Base-by-base conservation (phyloP, 768 basidiomycete genomes). In the Gymnopilus junonius region DNA sequence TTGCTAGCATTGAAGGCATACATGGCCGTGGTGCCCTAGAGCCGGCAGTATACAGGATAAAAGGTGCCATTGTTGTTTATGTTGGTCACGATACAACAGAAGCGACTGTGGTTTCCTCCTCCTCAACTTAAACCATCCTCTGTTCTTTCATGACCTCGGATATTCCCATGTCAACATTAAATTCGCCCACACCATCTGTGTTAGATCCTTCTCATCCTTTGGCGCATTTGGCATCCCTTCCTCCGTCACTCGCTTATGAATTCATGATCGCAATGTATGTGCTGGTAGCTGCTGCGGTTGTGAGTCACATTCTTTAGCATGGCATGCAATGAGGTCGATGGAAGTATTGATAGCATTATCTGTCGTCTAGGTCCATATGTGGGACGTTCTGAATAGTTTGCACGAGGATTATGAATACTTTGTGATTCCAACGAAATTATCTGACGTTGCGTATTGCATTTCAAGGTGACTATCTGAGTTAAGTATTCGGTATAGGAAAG, bases 351-450 rank as follows among this genome's bases (percentile, higher is more conserved):
- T 12, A 27, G 7, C 46, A 27, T 29, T 37, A 35, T 32, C 15
- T 14, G n/a, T 25, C 29, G 4, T 27, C 15, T 32, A 59, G 58
- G 35, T 59, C 14, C 53, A 55, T 25, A 31, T 50, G 1, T 64
- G 63, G 63, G 58, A 64, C 12, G 48, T 64, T 10, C 39, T 59
- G 34, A 55, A 64, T 32, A 64, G 55, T 31, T 21, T 64, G 1
- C 32, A 40, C 17, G 39, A 53, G 1, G 63, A 64, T 27, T 59
- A 55, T 29, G 20, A 46, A 17, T 42, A 59, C 14, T 40, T 64
- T 17, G 37, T 20, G 10, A 59, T 12, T 32, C 58, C 4, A 10
- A 14, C 60, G 1, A 37, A 14, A 3, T 23, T 64, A 11, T 58
- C 43, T 14, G 25, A 34, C 23, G 14, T 59, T 50, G 51, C 56